These are phyloP conservation scores for Boletus rubescentipes DNA, from an alignment of 768 basidiomycete species.

Conservation along the genomic window DNA sequence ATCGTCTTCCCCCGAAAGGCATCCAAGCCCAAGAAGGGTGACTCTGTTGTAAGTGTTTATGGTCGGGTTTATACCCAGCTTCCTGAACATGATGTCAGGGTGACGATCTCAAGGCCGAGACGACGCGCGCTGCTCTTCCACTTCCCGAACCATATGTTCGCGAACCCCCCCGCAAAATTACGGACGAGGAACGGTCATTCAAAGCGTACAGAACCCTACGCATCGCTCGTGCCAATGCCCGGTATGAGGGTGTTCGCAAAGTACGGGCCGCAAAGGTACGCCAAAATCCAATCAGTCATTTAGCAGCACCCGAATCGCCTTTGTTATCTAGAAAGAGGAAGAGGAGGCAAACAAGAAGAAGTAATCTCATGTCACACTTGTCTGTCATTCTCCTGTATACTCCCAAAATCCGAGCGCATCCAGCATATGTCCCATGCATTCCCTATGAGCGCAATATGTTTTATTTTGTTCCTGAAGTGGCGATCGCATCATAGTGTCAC, in stretches of 20 bases:
- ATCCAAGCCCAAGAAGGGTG: conserved; percentile 93
- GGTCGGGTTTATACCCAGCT: not conserved
- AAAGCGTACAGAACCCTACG: conserved; percentile 90
- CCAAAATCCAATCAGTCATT: conserved; percentile 6
- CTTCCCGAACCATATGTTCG: conserved; percentile 66
- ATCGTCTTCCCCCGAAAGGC: conserved; percentile 98
- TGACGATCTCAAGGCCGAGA: conserved; percentile 77
- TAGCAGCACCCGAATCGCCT: conserved; percentile 16
- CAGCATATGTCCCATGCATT: conserved; percentile 33
- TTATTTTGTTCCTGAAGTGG: not conserved
- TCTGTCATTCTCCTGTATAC: conserved; percentile 27
- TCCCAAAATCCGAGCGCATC: conserved; percentile 38
- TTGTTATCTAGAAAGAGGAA: conserved; percentile 67
- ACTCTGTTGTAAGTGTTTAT: conserved; percentile 69
- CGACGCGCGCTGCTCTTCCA: conserved; percentile 64
- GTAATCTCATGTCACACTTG: conserved; percentile 40
- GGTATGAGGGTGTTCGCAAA: conserved; percentile 88
- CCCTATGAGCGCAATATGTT: conserved; percentile 20
- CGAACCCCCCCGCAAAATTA: conserved; percentile 92
- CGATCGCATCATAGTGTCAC: not conserved
- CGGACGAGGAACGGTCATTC: conserved; percentile 84
- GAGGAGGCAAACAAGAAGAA: conserved; percentile 94
- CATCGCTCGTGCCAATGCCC: conserved; percentile 72
- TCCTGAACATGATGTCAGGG: conserved; percentile 45
- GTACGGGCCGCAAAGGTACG: conserved; percentile 80